Evolutionary conservation across 1,139 yeast genomes (phyloP).

Genomic region (Sugiyamaella castrensis): DNA sequence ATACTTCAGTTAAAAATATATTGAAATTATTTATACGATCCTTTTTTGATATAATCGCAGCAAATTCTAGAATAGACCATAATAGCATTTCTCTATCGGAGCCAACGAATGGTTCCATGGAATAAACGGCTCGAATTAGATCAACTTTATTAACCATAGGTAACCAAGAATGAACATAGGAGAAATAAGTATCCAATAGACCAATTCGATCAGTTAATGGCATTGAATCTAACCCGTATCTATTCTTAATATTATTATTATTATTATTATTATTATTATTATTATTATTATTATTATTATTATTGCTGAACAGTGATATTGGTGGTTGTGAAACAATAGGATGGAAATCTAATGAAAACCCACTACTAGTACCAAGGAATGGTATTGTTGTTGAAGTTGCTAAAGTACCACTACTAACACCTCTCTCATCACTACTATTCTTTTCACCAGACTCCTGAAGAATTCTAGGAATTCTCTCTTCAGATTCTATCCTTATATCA

Average conservation of each 20-base stretch:
- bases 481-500: no score
- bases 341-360: slow-evolving; percentile 9
- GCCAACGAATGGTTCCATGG: slow-evolving; percentile 14
- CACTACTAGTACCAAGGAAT: slow-evolving; percentile 13
- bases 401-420: no score
- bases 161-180: slow-evolving; percentile 23
- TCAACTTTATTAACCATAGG: slow-evolving; percentile 24
- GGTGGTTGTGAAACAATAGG: slow-evolving; percentile 8
- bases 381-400: no score
- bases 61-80: slow-evolving; percentile 12
- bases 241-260: slow-evolving; percentile 1
- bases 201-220: slow-evolving; percentile 11
- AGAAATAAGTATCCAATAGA: slow-evolving; percentile 20
- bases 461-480: no score
- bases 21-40: slow-evolving; percentile 1
- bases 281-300: slow-evolving; percentile 1
- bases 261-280: slow-evolving; percentile 2
- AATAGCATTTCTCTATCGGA: slow-evolving; percentile 12
- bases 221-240: slow-evolving; percentile 7
- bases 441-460: no score
- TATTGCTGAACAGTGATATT: background rate
- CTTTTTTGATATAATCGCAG: slow-evolving; percentile 1
- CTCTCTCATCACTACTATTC: no score
- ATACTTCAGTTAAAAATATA: slow-evolving; percentile 1
- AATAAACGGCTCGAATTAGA: slow-evolving; percentile 15